These are phyloP conservation scores for Xylaria arbuscula DNA, from an alignment of 2,329 filamentous ascomycete species.

Conservation along the genomic window DNA sequence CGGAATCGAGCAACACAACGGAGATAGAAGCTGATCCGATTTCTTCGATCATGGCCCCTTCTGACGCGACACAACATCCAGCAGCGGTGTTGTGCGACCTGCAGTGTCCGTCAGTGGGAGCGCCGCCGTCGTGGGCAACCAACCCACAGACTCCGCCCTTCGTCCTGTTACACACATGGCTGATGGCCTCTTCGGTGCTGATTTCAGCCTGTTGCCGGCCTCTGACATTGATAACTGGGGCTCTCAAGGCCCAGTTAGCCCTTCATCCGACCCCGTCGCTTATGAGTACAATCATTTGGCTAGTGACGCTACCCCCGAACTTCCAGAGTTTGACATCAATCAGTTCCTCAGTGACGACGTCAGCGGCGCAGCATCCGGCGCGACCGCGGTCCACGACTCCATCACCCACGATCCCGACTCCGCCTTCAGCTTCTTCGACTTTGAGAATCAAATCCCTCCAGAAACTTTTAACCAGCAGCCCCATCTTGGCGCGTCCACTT, in stretches of 20 bases:
- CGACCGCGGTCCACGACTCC: conserved; percentile 60
- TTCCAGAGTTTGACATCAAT: conserved; percentile 57
- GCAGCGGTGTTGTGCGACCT: conserved; percentile 99
- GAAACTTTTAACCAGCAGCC: conserved; percentile 78
- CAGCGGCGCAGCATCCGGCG: conserved; percentile 58
- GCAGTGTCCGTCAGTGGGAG: conserved; percentile 95
- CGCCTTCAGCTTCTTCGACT: conserved; percentile 65
- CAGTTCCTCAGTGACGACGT: conserved; percentile 67
- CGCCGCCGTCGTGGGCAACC: conserved; percentile 59
- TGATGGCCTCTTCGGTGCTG: conserved; percentile 75
- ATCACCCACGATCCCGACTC: conserved; percentile 64
- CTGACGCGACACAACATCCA: conserved; percentile 99
- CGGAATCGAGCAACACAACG: conserved; percentile 36
- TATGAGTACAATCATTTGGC: conserved; percentile 74
- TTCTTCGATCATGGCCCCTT: conserved; percentile 59
- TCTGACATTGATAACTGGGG: conserved; percentile 78
- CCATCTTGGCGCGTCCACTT: conserved; percentile 77
- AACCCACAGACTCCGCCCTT: conserved; percentile 59
- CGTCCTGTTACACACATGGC: conserved; percentile 68
- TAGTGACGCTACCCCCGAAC: conserved; percentile 66
- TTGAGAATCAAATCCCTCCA: conserved; percentile 70
- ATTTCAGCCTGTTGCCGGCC: conserved; percentile 75
- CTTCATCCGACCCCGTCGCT: conserved; percentile 75
- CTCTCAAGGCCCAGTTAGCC: conserved; percentile 80
- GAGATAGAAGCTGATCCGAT: conserved; percentile 34